Evolutionary conservation across 1,284 basidiomycete genomes (phyloP).

Genomic region (Marasmius fiardii): DNA sequence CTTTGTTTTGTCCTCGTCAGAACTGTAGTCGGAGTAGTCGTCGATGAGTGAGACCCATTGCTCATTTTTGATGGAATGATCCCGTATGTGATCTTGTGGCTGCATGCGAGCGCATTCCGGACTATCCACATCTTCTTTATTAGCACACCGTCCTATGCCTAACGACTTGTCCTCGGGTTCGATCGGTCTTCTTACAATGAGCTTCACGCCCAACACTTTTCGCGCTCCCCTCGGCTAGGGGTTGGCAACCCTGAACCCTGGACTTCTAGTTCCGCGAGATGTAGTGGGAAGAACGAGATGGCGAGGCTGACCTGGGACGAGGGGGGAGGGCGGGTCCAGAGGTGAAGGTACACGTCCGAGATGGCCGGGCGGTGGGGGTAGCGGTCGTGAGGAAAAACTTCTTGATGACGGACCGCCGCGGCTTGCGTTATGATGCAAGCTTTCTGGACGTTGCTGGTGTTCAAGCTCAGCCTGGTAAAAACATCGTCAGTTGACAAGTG

Average conservation of each 20-base stretch:
- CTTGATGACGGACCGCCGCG: conserved; percentile 22
- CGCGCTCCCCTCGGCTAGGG: conserved; percentile 37
- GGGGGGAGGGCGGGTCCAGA: neutral
- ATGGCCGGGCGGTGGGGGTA: conserved; percentile 24
- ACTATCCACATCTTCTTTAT: conserved; percentile 36
- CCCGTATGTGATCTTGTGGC: conserved; percentile 4
- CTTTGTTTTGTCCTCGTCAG: no score
- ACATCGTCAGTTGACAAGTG: neutral
- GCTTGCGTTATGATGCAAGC: conserved; percentile 1
- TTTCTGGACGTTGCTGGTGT: neutral
- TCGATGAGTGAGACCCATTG: neutral
- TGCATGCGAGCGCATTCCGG: neutral
- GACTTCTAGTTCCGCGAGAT: conserved; percentile 67
- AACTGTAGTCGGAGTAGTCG: no score
- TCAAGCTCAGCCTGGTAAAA: conserved; percentile 20
- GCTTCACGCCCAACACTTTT: no score
- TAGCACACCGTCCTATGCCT: conserved; percentile 54
- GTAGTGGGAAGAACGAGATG: conserved; percentile 57
- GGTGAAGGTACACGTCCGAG: neutral
- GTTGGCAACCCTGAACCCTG: conserved; percentile 45
- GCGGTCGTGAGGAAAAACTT: conserved; percentile 33
- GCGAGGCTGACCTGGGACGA: neutral
- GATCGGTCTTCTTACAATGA: no score
- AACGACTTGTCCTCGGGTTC: conserved; percentile 74
- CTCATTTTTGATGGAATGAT: neutral